A percentile compares a stretch with the other conserved stretches of the same genome.
Conservation (phyloP, 2,329 filamentous ascomycete species). For the Cytospora leucostoma region DNA sequence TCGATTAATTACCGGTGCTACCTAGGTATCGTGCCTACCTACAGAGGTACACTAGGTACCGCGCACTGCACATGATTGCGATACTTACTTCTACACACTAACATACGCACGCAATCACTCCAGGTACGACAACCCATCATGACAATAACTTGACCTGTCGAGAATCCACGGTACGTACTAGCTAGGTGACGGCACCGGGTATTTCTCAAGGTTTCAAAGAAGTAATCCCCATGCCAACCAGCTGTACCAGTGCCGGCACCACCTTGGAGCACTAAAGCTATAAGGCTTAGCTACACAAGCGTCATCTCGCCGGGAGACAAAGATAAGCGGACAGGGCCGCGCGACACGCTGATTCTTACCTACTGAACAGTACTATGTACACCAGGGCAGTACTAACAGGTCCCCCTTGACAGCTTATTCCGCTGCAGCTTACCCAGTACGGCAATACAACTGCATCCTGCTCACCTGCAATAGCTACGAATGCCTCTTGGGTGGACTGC, state of each 20-base stretch:
- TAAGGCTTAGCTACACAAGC: neutral
- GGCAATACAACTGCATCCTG: neutral
- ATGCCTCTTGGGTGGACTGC: too few relatives aligned
- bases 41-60: too few relatives aligned
- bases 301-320: neutral
- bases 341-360: neutral
- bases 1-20: neutral
- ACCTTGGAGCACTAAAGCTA: neutral
- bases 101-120: neutral
- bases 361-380: too few relatives aligned
- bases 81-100: neutral
- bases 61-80: neutral
- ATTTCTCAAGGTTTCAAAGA: neutral
- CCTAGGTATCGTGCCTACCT: neutral
- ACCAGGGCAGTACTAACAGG: too few relatives aligned
- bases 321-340: neutral
- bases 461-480: too few relatives aligned
- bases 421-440: neutral
- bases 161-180: neutral
- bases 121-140: neutral
- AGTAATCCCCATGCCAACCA: neutral
- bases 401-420: too few relatives aligned
- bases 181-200: too few relatives aligned
- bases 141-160: neutral
- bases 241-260: neutral